These are phyloP conservation scores for Angophora floribunda DNA, from an alignment of 345 rosid genomes.

Conservation along the genomic window DNA sequence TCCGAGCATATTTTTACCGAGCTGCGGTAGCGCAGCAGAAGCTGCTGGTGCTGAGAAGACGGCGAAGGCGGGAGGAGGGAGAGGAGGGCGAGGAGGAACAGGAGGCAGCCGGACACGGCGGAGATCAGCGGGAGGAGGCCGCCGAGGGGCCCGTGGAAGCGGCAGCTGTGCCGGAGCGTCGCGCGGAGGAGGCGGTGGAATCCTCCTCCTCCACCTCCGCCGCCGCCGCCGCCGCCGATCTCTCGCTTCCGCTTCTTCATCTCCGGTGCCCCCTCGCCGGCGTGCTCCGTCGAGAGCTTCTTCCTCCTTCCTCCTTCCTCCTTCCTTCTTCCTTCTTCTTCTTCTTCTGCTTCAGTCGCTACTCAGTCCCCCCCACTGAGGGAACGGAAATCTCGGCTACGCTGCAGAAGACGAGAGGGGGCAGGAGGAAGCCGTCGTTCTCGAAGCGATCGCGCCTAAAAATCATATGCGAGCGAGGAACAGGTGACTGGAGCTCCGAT, in stretches of 20 bases:
- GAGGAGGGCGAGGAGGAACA: slow-evolving; percentile 43
- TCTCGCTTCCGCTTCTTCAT: background rate
- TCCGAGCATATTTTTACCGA: slow-evolving; percentile 5
- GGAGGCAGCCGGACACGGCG: slow-evolving; percentile 44
- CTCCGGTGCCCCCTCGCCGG: background rate
- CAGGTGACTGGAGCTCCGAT: background rate
- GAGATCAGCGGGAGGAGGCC: slow-evolving; percentile 45
- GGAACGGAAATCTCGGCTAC: background rate
- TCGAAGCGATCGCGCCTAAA: slow-evolving; percentile 1
- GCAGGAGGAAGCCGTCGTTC: background rate
- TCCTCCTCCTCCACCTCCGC: background rate
- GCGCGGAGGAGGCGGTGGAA: slow-evolving; percentile 8
- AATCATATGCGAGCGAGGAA: background rate
- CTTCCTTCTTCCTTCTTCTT: background rate
- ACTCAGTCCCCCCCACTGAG: background rate
- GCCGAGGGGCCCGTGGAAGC: slow-evolving; percentile 25
- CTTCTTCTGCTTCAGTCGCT: background rate
- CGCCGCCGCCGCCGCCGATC: background rate
- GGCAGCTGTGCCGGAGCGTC: slow-evolving; percentile 34
- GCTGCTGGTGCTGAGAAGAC: slow-evolving; percentile 21
- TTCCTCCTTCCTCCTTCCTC: no score
- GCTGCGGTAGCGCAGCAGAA: background rate
- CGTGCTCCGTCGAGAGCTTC: background rate
- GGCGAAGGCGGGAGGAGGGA: slow-evolving; percentile 42
- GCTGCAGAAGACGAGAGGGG: background rate